Conservation (phyloP, 1,139 yeast species). For the Pichia sp. region DNA sequence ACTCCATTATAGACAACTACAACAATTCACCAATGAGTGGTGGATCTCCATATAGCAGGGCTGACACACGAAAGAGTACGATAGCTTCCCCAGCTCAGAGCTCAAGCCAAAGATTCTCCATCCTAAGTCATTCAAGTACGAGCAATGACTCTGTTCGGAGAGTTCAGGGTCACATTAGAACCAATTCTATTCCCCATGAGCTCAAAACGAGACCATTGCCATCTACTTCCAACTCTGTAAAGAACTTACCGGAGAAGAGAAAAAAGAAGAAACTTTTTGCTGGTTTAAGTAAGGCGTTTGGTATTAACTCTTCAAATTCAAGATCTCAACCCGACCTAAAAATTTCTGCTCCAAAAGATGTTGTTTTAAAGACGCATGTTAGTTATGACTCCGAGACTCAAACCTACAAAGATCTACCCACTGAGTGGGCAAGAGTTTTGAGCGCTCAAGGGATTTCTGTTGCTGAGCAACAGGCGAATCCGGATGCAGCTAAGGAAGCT, state of each 20-base stretch:
- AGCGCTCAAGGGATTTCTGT: slow-evolving; percentile 82
- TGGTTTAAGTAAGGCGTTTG: slow-evolving; percentile 38
- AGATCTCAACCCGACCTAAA: slow-evolving; percentile 38
- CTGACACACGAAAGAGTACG: too few relatives aligned
- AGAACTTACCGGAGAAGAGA: slow-evolving; percentile 8
- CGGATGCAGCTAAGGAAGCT: slow-evolving; percentile 63
- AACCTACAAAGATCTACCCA: slow-evolving; percentile 83
- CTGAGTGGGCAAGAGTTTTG: slow-evolving; percentile 82
- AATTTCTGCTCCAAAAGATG: slow-evolving; percentile 85
- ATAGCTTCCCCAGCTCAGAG: too few relatives aligned
- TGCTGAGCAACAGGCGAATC: slow-evolving; percentile 82
- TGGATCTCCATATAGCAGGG: too few relatives aligned
- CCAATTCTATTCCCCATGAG: slow-evolving; percentile 9
- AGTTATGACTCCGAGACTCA: slow-evolving; percentile 82
- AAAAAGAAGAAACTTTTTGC: slow-evolving; percentile 35
- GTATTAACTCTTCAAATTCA: slow-evolving; percentile 32
- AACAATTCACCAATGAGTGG: too few relatives aligned
- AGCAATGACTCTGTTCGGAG: not conserved
- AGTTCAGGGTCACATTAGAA: slow-evolving; percentile 6
- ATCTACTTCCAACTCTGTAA: slow-evolving; percentile 10
- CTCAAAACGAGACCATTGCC: slow-evolving; percentile 13
- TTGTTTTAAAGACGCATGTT: slow-evolving; percentile 89
- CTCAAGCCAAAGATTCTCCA: too few relatives aligned
- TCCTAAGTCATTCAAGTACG: too few relatives aligned
- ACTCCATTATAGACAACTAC: slow-evolving; percentile 22